Evolutionary conservation across 345 rosid genomes (phyloP).

Genomic region (Lepidium africanum): DNA sequence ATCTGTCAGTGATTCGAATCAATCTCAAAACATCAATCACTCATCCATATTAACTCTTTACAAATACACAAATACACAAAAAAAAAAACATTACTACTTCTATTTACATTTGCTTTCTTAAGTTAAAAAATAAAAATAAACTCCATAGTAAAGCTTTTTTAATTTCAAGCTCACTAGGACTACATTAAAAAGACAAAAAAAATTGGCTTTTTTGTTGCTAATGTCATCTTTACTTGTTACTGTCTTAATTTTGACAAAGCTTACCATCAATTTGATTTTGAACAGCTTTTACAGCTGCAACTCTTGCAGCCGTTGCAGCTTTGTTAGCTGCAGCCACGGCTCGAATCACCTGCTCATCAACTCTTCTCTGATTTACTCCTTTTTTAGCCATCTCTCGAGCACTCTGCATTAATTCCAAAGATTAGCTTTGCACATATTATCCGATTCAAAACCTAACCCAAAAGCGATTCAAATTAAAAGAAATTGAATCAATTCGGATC

Average conservation of each 20-base stretch:
- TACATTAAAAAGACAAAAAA: not conserved
- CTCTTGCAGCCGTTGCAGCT: constrained; percentile 93
- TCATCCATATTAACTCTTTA: not conserved
- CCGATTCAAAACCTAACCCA: too few relatives aligned
- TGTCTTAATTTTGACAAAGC: constrained; percentile 42
- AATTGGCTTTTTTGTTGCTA: not conserved
- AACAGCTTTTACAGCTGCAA: constrained; percentile 89
- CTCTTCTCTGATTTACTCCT: constrained; percentile 43
- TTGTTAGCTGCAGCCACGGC: constrained; percentile 72
- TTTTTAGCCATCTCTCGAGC: constrained; percentile 61
- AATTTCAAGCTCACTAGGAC: constrained; percentile 16
- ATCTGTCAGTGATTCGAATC: constrained; percentile 18
- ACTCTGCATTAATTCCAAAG: constrained; percentile 32
- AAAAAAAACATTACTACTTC: not conserved
- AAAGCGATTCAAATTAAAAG: too few relatives aligned
- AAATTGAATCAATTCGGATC: too few relatives aligned
- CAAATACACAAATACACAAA: not conserved
- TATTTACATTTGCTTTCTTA: constrained; percentile 16
- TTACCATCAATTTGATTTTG: constrained; percentile 81
- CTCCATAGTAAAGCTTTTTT: constrained; percentile 15
- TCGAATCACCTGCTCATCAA: constrained; percentile 67
- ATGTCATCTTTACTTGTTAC: not conserved
- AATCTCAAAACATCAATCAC: constrained; percentile 16
- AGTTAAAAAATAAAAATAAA: not conserved
- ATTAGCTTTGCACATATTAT: too few relatives aligned